These are phyloP conservation scores for Thalassiosira profunda DNA, from an alignment of 108 stramenopile species.

Conservation along the genomic window DNA sequence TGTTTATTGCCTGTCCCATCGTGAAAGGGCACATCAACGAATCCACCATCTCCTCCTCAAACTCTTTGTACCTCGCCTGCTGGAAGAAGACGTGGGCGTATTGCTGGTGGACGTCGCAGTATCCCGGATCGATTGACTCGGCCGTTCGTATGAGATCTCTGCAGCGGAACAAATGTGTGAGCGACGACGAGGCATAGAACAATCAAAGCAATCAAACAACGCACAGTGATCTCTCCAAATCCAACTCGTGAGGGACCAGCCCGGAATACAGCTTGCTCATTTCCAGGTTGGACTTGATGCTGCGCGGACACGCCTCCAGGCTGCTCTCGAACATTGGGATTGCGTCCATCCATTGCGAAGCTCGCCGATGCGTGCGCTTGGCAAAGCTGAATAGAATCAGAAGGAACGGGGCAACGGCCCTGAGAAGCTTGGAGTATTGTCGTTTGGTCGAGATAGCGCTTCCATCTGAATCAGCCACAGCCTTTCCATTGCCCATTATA, in stretches of 20 bases:
- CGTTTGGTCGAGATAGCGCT: not conserved
- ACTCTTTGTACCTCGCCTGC: constrained; percentile 48
- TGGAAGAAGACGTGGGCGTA: constrained; percentile 77
- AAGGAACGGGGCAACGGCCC: constrained; percentile 1
- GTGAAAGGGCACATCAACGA: constrained; percentile 78
- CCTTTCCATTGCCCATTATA: constrained; percentile 7
- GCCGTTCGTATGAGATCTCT: constrained; percentile 58
- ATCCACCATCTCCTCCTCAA: constrained; percentile 69
- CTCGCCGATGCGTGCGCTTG: constrained; percentile 52
- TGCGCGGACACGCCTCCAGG: constrained; percentile 70
- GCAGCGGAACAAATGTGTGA: not conserved
- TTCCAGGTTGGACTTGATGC: constrained; percentile 86
- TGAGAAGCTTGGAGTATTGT: constrained; percentile 1
- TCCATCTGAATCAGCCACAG: not conserved
- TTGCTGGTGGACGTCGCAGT: constrained; percentile 87
- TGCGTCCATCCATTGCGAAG: constrained; percentile 85
- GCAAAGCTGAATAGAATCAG: too few species aligned
- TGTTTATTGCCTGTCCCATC: constrained; percentile 61
- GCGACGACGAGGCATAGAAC: not conserved
- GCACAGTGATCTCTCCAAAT: constrained; percentile 57
- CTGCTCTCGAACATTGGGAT: constrained; percentile 62
- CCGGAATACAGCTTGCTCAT: constrained; percentile 82
- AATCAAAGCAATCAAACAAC: constrained; percentile 4
- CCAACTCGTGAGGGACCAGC: constrained; percentile 59
- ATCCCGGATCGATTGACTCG: constrained; percentile 73